Evolutionary conservation across 2,329 filamentous ascomycete genomes (phyloP).

Genomic region (Dothideomycetidae sp.): DNA sequence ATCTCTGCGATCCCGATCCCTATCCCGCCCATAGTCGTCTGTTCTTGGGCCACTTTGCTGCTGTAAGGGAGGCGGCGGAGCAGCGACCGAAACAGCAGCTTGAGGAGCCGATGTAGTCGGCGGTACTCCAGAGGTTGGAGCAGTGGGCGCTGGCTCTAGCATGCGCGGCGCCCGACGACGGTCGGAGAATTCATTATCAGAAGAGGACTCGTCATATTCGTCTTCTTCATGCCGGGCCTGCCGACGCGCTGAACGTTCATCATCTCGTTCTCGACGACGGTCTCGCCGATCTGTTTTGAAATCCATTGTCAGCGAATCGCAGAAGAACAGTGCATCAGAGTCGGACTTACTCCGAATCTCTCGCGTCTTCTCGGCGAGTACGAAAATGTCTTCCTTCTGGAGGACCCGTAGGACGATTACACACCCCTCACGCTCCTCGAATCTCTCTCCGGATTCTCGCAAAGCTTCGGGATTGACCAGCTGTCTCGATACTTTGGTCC

Average conservation of each 20-base stretch:
- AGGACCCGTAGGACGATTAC: conserved; percentile 85
- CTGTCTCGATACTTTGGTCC: conserved; percentile 83
- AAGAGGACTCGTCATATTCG: conserved; percentile 20
- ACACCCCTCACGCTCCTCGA: conserved; percentile 81
- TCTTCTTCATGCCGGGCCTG: conserved; percentile 17
- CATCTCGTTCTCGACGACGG: conserved; percentile 13
- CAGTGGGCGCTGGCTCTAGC: conserved; percentile 20
- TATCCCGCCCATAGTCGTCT: conserved; percentile 5
- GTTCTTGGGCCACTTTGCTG: no score
- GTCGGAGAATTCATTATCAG: conserved; percentile 22
- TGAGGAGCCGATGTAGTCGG: conserved; percentile 2
- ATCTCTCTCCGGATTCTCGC: conserved; percentile 75
- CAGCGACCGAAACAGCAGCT: neutral
- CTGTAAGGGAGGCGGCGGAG: conserved; percentile 1
- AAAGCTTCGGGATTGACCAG: conserved; percentile 83
- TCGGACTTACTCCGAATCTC: conserved; percentile 51
- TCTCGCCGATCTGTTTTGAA: conserved; percentile 18
- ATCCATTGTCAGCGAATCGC: conserved; percentile 14
- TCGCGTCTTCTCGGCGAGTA: conserved; percentile 66
- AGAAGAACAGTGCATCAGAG: no score
- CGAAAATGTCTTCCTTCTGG: conserved; percentile 78
- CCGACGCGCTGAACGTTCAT: conserved; percentile 5
- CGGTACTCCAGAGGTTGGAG: conserved; percentile 1
- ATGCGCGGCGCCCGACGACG: conserved; percentile 18
- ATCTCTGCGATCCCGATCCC: conserved; percentile 1